Percentiles rank a stretch among this genome's conserved stretches.
These are phyloP conservation scores for Aethionema arabicum DNA, from an alignment of 345 rosid genomes.

Conservation along the genomic window DNA sequence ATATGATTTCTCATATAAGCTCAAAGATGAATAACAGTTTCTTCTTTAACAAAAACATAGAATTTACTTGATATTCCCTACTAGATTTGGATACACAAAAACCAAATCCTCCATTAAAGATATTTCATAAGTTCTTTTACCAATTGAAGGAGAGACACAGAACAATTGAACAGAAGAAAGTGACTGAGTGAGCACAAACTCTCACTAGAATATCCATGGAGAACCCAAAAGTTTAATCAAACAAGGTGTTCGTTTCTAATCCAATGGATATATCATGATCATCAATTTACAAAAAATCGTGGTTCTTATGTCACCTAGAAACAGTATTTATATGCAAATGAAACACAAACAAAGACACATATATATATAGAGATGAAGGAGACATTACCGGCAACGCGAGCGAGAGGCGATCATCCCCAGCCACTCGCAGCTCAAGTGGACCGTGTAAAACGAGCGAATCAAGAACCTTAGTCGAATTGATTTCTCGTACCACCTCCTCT, in stretches of 20 bases:
- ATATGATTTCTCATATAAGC: background rate
- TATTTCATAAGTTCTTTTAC: background rate
- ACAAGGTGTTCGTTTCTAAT: constrained; percentile 2
- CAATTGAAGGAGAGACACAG: background rate
- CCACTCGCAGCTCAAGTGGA: constrained; percentile 60
- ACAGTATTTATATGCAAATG: background rate
- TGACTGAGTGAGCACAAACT: background rate
- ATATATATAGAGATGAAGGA: constrained; percentile 7
- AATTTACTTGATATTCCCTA: too few relatives aligned
- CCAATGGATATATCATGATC: background rate
- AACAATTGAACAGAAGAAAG: constrained; percentile 2
- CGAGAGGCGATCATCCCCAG: constrained; percentile 41
- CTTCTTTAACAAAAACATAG: too few relatives aligned
- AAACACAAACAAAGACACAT: background rate
- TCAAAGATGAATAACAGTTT: background rate
- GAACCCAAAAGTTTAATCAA: background rate
- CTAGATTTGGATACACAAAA: background rate
- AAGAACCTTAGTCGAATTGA: constrained; percentile 44
- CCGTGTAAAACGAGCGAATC: constrained; percentile 56
- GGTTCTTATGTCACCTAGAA: background rate
- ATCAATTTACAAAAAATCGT: background rate
- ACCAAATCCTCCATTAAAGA: background rate
- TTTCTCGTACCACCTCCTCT: constrained; percentile 35
- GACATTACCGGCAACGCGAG: constrained; percentile 54
- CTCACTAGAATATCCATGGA: background rate